These are phyloP conservation scores for Macrocybe gigantea DNA, from an alignment of 768 basidiomycete genomes.

Conservation along the genomic window DNA sequence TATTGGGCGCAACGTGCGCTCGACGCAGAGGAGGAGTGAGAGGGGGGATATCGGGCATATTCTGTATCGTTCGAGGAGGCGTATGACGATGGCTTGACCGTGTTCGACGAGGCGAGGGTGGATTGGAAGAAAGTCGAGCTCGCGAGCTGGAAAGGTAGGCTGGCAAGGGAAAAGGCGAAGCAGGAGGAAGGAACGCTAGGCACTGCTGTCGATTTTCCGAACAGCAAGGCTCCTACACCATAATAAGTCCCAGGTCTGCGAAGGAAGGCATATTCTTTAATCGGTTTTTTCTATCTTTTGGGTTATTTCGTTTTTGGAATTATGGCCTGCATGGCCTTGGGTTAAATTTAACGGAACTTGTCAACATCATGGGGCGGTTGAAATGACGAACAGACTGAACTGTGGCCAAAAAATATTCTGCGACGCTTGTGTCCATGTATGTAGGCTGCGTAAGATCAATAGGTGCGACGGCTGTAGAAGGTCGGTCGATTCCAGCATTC, in stretches of 20 bases:
- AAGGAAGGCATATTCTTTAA: too few species aligned
- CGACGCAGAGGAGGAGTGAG: not conserved
- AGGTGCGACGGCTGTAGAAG: too few species aligned
- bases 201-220: not conserved
- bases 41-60: slow-evolving; percentile 37
- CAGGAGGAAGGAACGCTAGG: slow-evolving; percentile 8
- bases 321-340: too few species aligned
- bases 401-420: too few species aligned
- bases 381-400: too few species aligned
- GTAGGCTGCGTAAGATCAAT: too few species aligned
- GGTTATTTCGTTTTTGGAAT: too few species aligned
- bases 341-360: too few species aligned
- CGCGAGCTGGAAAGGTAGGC: slow-evolving; percentile 70
- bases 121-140: slow-evolving; percentile 64
- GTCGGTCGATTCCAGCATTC: too few species aligned
- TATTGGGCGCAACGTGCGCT: slow-evolving; percentile 11
- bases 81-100: slow-evolving; percentile 42
- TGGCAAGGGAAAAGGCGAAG: slow-evolving; percentile 57
- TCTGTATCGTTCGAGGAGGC: slow-evolving; percentile 48
- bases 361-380: too few species aligned
- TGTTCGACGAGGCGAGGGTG: slow-evolving; percentile 47
- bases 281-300: too few species aligned
- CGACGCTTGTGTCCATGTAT: too few species aligned
- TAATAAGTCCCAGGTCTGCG: not conserved
- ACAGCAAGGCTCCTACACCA: not conserved